Evolutionary conservation across 345 rosid genomes (phyloP), one percentile per base, ranked within the genome.

Genomic region (Dovyalis caffra): DNA sequence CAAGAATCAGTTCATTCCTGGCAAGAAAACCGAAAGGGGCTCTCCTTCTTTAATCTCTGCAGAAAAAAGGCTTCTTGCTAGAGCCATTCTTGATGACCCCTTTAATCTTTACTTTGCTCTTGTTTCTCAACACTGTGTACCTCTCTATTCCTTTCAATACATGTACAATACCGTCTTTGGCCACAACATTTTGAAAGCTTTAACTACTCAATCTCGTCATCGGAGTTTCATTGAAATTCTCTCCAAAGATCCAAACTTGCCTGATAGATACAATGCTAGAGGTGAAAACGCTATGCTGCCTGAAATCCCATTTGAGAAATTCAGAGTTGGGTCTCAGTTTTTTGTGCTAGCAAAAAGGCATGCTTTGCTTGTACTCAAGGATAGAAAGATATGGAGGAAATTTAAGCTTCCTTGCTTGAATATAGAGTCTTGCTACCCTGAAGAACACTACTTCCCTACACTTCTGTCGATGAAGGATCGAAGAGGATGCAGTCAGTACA

Each of bases 261-360:
- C 72, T 11, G 88, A 84, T 26, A 85, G 97, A 0, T 94, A 90
- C 86, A 69, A 29, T 31, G 94, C 97, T 0, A 80, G 97, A 6
- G 98, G 98, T 0, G 76, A 81, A 9, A 23, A 73, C 64, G 84
- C 60, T 57, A 88, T 94, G 97, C 65, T 90, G 0, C 97, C 98
- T 0, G 97, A 92, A 71, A 80, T 94, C 9, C 77, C 82, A 2
- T 90, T 81, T 78, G 79, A 85, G 56, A 78, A 80, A 29, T 94
- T 94, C 77, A 76, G 95, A 29, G 95, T 88, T 2, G 97, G 98
- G 65, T 94, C 97, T n/a, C 97, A 92, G 87, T 94, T 94, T 76
- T 92, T 92, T 78, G 81, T 90, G 6, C 43, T 94, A 16, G 87
- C 92, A 21, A 92, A 85, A 40, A 85, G 93, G 0, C 98, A 94